Evolutionary conservation across 176 grass and related monocot species (phyloP).

Genomic region (Eragrostis nindensis): DNA sequence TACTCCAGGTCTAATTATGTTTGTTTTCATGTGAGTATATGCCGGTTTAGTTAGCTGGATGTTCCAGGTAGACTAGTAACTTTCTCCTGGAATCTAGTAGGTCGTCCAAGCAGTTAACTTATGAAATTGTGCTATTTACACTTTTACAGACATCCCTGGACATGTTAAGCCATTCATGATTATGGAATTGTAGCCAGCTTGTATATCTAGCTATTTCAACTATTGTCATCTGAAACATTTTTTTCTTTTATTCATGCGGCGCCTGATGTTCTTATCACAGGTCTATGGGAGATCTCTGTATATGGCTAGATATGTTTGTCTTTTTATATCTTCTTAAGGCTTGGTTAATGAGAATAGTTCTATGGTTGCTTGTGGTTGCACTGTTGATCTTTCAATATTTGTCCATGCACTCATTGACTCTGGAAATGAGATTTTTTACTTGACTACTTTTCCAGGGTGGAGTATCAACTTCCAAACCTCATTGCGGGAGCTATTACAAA

Average conservation of each 20-base stretch:
- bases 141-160: background rate
- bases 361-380: background rate
- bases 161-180: background rate
- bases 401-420: constrained; percentile 9
- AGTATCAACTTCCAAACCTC: constrained; percentile 95
- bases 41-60: constrained; percentile 2
- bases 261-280: background rate
- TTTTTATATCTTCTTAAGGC: background rate
- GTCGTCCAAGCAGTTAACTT: background rate
- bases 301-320: background rate
- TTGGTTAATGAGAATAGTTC: constrained; percentile 18
- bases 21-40: background rate
- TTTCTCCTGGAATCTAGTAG: background rate
- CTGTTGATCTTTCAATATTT: constrained; percentile 24
- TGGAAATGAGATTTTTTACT: background rate
- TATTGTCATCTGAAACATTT: background rate
- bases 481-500: constrained; percentile 90
- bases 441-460: constrained; percentile 55
- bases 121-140: background rate
- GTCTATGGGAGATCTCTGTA: background rate
- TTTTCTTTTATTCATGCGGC: background rate
- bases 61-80: background rate
- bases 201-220: constrained; percentile 21
- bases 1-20: too few relatives aligned
- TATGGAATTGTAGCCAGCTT: background rate